Base-by-base conservation (phyloP, 306 rosid genomes). In the Neltuma alba region DNA sequence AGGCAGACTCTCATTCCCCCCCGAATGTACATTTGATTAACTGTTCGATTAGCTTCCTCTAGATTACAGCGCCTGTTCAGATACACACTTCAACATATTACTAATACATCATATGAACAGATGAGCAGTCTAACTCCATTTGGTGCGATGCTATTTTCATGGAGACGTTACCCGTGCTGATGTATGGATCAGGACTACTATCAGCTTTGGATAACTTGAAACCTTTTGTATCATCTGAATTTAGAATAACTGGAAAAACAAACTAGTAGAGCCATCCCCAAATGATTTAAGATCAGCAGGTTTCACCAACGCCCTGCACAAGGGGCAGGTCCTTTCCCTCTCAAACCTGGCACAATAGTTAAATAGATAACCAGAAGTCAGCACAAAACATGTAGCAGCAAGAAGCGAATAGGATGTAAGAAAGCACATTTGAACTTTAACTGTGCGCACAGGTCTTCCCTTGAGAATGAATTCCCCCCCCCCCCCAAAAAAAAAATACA, bases 271-370 rank as follows among this genome's bases (percentile, higher is more conserved):
- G 74, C 99, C 99, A 81, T 95, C 99, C 1, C 99, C 94, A 41
- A 92, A 95, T 79, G 99, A 95, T 84, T 91, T 91, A 30, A 95
- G 92, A 81, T 92, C 99, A 15, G 99, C 93, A 16, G 98, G 92
- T 87, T 92, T 95, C 60, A 95, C 99, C 91, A 95, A 82, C 72
- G 99, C 98, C 89, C 99, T 89, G 89, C 99, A 95, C 85, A 95
- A 83, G 0, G 99, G 99, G 52, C 99, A 92, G 9, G 99, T 95
- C 34, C 99, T 85, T 83, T 92, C 99, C 90, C 99, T 89, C 92
- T 95, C 99, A 75, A 95, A 95, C 99, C 99, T 95, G 89, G 27
- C 67, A 76, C 84, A 20, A 70, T 25, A 58, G n/a, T n/a, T n/a
- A n/a, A n/a, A n/a, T n/a, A 28, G 79, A 73, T 33, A 16, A 60